phyloP scores from a whole-genome alignment of 2,329 filamentous ascomycete species.

The Ascochyta viciae-villosae region DNA sequence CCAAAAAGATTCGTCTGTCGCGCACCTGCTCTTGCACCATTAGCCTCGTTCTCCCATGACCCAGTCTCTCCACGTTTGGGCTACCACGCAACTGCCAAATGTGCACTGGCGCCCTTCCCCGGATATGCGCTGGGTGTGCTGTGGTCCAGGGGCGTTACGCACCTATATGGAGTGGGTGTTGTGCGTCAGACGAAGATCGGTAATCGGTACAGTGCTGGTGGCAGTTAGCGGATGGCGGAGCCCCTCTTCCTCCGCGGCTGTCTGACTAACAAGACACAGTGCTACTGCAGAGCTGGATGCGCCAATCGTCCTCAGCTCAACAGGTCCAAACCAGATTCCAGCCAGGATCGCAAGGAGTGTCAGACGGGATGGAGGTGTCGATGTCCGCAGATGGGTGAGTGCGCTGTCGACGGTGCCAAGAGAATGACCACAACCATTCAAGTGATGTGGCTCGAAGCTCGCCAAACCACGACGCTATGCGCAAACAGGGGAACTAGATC shows the following conservation, averaged over 20 bases:
- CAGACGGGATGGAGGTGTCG: conserved; percentile 14
- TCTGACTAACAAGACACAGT: conserved; percentile 33
- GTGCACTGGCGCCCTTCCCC: neutral
- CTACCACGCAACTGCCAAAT: conserved; percentile 4
- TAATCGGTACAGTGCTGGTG: conserved; percentile 35
- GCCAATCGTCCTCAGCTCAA: conserved; percentile 19
- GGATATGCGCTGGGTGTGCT: conserved; percentile 7
- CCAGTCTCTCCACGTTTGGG: conserved; percentile 1
- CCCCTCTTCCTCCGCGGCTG: conserved; percentile 38
- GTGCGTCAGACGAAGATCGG: conserved; percentile 33
- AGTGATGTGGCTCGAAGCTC: conserved; percentile 43
- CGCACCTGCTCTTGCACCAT: conserved; percentile 26
- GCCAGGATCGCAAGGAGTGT: conserved; percentile 3
- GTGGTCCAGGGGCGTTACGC: conserved; percentile 31
- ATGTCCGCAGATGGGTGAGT: conserved; percentile 39
- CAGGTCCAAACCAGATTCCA: conserved; percentile 16
- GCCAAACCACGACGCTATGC: conserved; percentile 30
- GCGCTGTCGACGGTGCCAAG: conserved; percentile 46
- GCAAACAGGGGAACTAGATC: conserved; percentile 20
- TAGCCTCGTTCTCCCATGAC: conserved; percentile 19
- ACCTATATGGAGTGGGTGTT: conserved; percentile 41
- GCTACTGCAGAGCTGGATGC: conserved; percentile 16
- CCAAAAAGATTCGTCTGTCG: conserved; percentile 19
- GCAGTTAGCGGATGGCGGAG: conserved; percentile 42
- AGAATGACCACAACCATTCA: conserved; percentile 22